Evolutionary conservation across 441 rosid genomes (phyloP).

Genomic region (Raphanus hybrid): DNA sequence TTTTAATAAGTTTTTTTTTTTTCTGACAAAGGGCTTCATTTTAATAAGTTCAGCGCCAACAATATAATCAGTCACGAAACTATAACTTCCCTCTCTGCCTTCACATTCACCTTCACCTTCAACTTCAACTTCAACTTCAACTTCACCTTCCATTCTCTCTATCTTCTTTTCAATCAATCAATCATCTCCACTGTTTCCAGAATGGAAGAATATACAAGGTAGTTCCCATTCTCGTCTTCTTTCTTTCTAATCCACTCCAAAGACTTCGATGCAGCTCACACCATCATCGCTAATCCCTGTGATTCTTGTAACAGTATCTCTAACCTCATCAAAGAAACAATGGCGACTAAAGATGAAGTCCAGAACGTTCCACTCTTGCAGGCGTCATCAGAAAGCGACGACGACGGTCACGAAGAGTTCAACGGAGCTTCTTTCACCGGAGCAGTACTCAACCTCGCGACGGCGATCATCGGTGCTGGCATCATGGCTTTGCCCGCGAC

Average conservation of each 20-base stretch:
- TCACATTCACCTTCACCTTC: too few species aligned
- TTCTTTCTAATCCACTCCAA: neutral
- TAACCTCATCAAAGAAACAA: slow-evolving; percentile 22
- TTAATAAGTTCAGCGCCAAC: neutral
- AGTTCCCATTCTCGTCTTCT: neutral
- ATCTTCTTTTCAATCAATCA: neutral
- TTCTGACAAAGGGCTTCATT: neutral
- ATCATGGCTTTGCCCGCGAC: slow-evolving; percentile 72
- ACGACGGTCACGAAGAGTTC: slow-evolving; percentile 55
- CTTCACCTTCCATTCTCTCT: neutral
- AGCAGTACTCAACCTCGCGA: slow-evolving; percentile 59
- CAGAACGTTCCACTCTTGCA: neutral
- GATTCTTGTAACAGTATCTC: too few species aligned
- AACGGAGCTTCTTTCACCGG: slow-evolving; percentile 78
- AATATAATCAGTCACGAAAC: neutral
- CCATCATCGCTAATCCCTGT: too few species aligned
- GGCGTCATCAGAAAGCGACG: slow-evolving; percentile 35
- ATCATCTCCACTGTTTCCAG: neutral
- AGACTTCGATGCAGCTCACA: too few species aligned
- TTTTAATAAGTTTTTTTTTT: neutral
- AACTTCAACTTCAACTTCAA: neutral
- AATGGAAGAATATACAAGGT: neutral
- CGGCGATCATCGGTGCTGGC: slow-evolving; percentile 63
- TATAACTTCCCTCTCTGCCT: neutral
- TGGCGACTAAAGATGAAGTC: slow-evolving; percentile 49